phyloP scores from a whole-genome alignment of 768 basidiomycete species.

The Pleurotus eryngii region DNA sequence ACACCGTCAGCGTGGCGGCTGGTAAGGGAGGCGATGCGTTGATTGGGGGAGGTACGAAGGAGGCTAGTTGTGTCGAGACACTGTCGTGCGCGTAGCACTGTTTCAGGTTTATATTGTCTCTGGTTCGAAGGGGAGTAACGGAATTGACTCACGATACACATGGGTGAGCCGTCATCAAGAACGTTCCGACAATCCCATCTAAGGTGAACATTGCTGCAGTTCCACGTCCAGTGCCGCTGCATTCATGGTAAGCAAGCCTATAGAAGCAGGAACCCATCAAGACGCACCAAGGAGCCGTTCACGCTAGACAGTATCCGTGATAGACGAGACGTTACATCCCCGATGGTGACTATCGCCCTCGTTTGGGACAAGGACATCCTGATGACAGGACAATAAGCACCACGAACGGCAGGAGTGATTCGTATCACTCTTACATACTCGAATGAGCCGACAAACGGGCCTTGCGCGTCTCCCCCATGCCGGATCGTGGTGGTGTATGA shows the following conservation, averaged over 20 bases:
- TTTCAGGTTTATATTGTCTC: neutral
- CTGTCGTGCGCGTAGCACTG: conserved; percentile 30
- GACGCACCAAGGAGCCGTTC: conserved; percentile 27
- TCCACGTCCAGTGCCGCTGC: conserved; percentile 41
- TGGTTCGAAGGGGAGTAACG: conserved; percentile 4
- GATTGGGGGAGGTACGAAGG: conserved; percentile 44
- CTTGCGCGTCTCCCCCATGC: conserved; percentile 21
- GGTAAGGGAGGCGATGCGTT: conserved; percentile 46
- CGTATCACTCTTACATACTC: conserved; percentile 22
- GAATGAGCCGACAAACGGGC: conserved; percentile 32
- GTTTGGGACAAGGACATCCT: conserved; percentile 40
- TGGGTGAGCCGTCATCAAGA: conserved; percentile 43
- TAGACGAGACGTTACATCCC: conserved; percentile 35
- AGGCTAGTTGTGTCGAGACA: conserved; percentile 33
- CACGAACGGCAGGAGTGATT: neutral
- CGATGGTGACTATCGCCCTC: conserved; percentile 38
- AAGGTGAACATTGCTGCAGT: conserved; percentile 28
- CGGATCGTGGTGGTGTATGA: conserved; percentile 39
- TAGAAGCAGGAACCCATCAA: neutral
- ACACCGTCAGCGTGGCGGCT: conserved; percentile 40
- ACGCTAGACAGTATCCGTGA: conserved; percentile 34
- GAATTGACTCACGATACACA: conserved; percentile 38
- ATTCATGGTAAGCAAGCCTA: neutral
- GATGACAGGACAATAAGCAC: neutral
- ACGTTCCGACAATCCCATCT: conserved; percentile 45